Evolutionary conservation across 495 filamentous ascomycete species (phyloP).

Genomic region (Pyrenula massariospora): DNA sequence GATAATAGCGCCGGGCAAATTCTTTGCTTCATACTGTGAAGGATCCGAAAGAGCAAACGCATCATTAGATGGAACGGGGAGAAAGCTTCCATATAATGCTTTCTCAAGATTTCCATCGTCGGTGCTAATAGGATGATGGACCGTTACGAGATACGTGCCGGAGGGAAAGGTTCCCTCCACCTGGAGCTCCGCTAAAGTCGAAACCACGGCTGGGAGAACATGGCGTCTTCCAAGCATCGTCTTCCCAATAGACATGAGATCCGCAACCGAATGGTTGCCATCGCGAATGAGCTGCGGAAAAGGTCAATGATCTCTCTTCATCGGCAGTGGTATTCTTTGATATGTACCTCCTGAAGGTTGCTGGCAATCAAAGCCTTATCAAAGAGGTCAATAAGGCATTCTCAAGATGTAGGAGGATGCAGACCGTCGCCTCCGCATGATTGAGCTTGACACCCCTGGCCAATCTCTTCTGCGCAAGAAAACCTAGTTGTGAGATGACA

Average conservation of each 20-base stretch:
- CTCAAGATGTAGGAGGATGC: slow-evolving; percentile 13
- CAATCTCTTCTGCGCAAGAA: slow-evolving; percentile 78
- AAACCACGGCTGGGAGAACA: slow-evolving; percentile 71
- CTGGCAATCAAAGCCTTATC: slow-evolving; percentile 78
- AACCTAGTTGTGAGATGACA: slow-evolving; percentile 77
- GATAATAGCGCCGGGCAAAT: slow-evolving; percentile 71
- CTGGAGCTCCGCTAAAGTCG: slow-evolving; percentile 70
- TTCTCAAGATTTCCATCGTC: slow-evolving; percentile 79
- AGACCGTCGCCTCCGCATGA: slow-evolving; percentile 79
- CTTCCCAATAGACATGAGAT: slow-evolving; percentile 84
- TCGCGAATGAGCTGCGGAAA: slow-evolving; percentile 71
- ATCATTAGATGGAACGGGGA: slow-evolving; percentile 62
- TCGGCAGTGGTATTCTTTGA: slow-evolving; percentile 1
- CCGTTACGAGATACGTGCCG: slow-evolving; percentile 91
- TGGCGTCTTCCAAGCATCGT: slow-evolving; percentile 92
- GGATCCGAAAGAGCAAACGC: slow-evolving; percentile 53
- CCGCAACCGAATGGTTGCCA: slow-evolving; percentile 83
- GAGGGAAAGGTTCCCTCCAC: slow-evolving; percentile 88
- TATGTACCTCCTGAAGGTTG: slow-evolving; percentile 84
- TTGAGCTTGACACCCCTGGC: slow-evolving; percentile 85
- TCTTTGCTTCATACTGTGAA: slow-evolving; percentile 48
- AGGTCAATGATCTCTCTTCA: background rate
- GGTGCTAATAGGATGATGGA: slow-evolving; percentile 77
- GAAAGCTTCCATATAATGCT: slow-evolving; percentile 85
- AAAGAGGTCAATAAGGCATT: slow-evolving; percentile 1